These are phyloP conservation scores for Pseudophaeomoniella oleicola DNA, from an alignment of 2,329 filamentous ascomycete genomes.

Conservation along the genomic window DNA sequence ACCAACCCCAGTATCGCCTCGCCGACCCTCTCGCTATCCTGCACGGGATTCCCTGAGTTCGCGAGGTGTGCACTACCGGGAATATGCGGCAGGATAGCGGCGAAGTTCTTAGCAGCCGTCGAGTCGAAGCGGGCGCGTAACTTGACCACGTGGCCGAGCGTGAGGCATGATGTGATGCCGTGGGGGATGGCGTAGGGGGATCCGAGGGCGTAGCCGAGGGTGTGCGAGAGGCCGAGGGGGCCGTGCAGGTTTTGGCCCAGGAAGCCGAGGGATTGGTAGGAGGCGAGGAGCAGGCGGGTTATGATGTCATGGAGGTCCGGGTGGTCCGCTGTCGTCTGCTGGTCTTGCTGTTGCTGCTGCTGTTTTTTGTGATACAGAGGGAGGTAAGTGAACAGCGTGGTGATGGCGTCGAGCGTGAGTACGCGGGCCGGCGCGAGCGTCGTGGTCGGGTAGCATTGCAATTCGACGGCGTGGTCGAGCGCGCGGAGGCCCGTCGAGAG, in stretches of 20 bases:
- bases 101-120: constrained; percentile 18
- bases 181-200: constrained; percentile 42
- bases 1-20: background rate
- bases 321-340: constrained; percentile 12
- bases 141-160: constrained; percentile 38
- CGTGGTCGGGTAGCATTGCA: constrained; percentile 36
- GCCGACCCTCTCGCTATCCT: background rate
- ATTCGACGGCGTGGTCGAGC: constrained; percentile 41
- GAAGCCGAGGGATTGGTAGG: constrained; percentile 36
- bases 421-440: constrained; percentile 36
- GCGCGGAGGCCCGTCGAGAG: constrained; percentile 38
- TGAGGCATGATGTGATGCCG: constrained; percentile 40
- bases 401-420: constrained; percentile 29
- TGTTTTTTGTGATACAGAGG: constrained; percentile 26
- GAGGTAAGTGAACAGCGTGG: constrained; percentile 32
- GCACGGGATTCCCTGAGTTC: background rate
- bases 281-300: constrained; percentile 37
- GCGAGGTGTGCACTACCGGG: too few species aligned
- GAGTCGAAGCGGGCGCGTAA: constrained; percentile 33
- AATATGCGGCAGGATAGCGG: constrained; percentile 12
- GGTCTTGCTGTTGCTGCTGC: background rate
- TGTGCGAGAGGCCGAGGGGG: constrained; percentile 33
- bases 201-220: constrained; percentile 37
- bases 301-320: constrained; percentile 27
- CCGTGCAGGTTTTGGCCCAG: constrained; percentile 35